A percentile compares a stretch with the other conserved stretches of the same genome.
These are phyloP conservation scores for Copromyces sp. DNA, from an alignment of 495 filamentous ascomycete genomes.

Conservation along the genomic window DNA sequence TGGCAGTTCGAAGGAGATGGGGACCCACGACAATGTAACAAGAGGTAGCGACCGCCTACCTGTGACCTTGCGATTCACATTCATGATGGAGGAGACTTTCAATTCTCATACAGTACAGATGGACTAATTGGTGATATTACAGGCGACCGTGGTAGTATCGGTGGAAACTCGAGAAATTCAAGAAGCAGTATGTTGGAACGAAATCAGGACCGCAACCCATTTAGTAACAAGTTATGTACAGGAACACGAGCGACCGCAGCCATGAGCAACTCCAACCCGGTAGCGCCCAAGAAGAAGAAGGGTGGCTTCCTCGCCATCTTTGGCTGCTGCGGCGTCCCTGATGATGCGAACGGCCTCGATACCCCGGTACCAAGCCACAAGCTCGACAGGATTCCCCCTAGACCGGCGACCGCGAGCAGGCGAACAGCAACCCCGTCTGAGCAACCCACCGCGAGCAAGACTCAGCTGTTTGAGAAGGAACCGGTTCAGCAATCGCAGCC, in stretches of 20 bases:
- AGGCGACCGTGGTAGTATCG: conserved; percentile 53
- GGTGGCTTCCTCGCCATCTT: conserved; percentile 60
- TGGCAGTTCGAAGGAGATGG: conserved; percentile 32
- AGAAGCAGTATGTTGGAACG: conserved; percentile 60
- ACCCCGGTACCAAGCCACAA: conserved; percentile 58
- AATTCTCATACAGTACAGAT: conserved; percentile 49
- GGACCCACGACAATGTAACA: conserved; percentile 38
- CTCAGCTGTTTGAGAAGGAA: conserved; percentile 37
- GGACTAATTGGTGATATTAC: conserved; percentile 56
- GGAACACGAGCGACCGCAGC: conserved; percentile 38
- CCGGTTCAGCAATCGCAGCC: conserved; percentile 19
- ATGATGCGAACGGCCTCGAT: conserved; percentile 51
- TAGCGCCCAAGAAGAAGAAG: conserved; percentile 51
- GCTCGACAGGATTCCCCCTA: conserved; percentile 41
- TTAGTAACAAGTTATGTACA: conserved; percentile 37
- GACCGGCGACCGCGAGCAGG: conserved; percentile 44
- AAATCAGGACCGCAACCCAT: conserved; percentile 59
- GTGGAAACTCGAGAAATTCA: conserved; percentile 48
- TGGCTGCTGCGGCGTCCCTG: conserved; percentile 66
- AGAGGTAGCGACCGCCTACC: conserved; percentile 49
- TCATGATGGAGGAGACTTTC: conserved; percentile 43
- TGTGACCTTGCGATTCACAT: conserved; percentile 59
- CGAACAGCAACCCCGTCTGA: conserved; percentile 43
- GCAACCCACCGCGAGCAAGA: conserved; percentile 43
- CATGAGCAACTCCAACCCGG: conserved; percentile 34